Evolutionary conservation across 805 yeast genomes (phyloP), one percentile per base, ranked within the genome.

Genomic region (Suhomyces xylopsoci): DNA sequence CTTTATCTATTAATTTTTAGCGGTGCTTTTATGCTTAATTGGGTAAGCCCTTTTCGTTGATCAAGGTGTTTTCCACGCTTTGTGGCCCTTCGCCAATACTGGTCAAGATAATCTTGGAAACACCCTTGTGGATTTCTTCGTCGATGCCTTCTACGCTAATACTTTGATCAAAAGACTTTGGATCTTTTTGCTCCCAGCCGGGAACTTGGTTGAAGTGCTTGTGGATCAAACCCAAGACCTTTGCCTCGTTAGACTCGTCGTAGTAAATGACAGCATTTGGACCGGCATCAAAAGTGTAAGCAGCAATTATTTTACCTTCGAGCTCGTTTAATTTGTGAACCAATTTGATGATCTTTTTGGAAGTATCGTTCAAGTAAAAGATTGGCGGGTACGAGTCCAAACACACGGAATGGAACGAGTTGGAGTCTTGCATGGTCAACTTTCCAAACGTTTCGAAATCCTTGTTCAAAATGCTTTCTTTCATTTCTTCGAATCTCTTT

Each of bases 251-350:
- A 63, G 84, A 77, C 58, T 80, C 81, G 66, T 86, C 84, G 67
- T 94, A 94, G 74, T 94, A 94, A 55, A 94, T 81, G 45, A 94
- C 99, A 19, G 97, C 97, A 72, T 94, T 94, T 71, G 99, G 99
- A 66, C 99, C 99, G 30, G 99, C 99, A 70, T 94, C 99, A 65
- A 88, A 94, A 1, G 99, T 94, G 71, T 94, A 94, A 38, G 98
- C 98, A 10, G 97, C 99, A 51, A 93, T 79, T 10, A 80, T 79
- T 63, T 81, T 77, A 49, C 88, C 89, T 34, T 81, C 84, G 3
- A 68, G 59, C 58, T 80, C 85, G 66, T 94, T 94, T 67, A 94
- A 82, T 51, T 78, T 74, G 69, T 94, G 96, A 47, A 91, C 81
- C 48, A 89, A 76, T 61, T 87, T 88, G 58, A 92, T 87, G 63